phyloP scores from a whole-genome alignment of 805 yeast genomes.

The Novakomyces olei region DNA sequence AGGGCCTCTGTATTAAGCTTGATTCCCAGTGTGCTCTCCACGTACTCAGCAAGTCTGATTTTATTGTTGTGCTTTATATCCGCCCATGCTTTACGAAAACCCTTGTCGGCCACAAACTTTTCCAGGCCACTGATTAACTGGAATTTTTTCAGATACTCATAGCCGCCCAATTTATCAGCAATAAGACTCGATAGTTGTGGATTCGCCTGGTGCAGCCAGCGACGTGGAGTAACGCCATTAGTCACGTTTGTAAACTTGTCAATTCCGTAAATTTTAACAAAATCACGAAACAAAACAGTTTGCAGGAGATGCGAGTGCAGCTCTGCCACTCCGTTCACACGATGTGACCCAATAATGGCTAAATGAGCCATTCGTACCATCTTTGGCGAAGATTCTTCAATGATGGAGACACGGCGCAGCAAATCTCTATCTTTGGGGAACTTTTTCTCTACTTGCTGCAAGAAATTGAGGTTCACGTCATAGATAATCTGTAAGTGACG shows the following conservation, averaged over 20 bases:
- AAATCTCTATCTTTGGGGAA: constrained; percentile 58
- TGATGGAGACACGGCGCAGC: constrained; percentile 50
- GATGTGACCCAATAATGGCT: constrained; percentile 82
- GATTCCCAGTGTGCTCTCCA: constrained; percentile 40
- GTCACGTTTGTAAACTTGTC: constrained; percentile 81
- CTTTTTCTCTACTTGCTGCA: constrained; percentile 47
- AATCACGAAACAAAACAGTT: constrained; percentile 76
- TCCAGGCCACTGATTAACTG: constrained; percentile 45
- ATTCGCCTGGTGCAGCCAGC: constrained; percentile 89
- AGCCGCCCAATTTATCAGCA: constrained; percentile 44
- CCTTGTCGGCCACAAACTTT: constrained; percentile 40
- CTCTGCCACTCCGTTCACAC: constrained; percentile 90
- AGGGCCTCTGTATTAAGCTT: constrained; percentile 50
- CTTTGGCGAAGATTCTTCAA: constrained; percentile 63
- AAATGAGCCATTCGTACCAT: constrained; percentile 79
- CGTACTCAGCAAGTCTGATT: constrained; percentile 37
- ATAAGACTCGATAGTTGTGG: constrained; percentile 60
- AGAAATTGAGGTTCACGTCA: constrained; percentile 59
- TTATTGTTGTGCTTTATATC: constrained; percentile 50
- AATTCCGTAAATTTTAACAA: constrained; percentile 58
- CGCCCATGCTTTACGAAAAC: constrained; percentile 50
- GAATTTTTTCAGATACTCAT: constrained; percentile 47
- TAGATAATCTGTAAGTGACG: constrained; percentile 80
- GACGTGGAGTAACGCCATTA: constrained; percentile 87
- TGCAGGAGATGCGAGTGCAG: constrained; percentile 76